phyloP scores from a whole-genome alignment of 2,329 filamentous ascomycete genomes.

The Cadophora luteo-olivacea region DNA sequence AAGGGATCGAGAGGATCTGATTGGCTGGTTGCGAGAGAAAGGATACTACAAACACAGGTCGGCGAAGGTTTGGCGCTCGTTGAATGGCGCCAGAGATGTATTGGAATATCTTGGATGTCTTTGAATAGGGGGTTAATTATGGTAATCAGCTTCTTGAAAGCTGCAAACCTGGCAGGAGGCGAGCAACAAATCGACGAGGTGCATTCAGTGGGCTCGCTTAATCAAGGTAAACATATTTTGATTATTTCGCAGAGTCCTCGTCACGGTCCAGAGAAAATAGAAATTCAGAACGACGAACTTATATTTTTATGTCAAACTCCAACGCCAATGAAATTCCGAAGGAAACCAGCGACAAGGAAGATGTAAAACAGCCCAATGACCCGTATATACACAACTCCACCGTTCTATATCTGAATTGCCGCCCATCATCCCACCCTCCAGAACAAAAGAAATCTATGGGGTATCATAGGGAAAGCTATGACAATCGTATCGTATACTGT shows the following conservation, averaged over 20 bases:
- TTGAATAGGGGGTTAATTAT: not conserved
- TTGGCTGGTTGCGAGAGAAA: constrained; percentile 29
- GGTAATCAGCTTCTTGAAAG: not conserved
- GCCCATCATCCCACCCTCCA: not conserved
- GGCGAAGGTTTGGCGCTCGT: not conserved
- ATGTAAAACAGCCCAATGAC: not conserved
- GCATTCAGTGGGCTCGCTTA: not conserved
- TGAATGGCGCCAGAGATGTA: not conserved
- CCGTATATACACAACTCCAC: not conserved
- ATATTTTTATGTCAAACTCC: not conserved
- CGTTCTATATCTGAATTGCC: not conserved
- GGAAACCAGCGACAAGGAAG: not conserved
- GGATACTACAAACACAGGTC: constrained; percentile 21
- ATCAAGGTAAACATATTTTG: not conserved
- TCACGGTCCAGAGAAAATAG: not conserved
- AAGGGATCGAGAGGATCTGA: constrained; percentile 29
- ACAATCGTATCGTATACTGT: not conserved
- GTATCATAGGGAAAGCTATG: not conserved
- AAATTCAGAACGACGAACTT: not conserved
- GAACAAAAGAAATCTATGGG: not conserved
- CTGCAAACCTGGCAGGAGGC: not conserved
- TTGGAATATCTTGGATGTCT: constrained; percentile 16
- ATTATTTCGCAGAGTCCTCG: not conserved
- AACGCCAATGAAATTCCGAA: not conserved
- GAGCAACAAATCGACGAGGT: not conserved